Percentiles rank a stretch among this genome's conserved stretches.
Conservation (phyloP, 768 basidiomycete species). For the Boletus coccyginus region DNA sequence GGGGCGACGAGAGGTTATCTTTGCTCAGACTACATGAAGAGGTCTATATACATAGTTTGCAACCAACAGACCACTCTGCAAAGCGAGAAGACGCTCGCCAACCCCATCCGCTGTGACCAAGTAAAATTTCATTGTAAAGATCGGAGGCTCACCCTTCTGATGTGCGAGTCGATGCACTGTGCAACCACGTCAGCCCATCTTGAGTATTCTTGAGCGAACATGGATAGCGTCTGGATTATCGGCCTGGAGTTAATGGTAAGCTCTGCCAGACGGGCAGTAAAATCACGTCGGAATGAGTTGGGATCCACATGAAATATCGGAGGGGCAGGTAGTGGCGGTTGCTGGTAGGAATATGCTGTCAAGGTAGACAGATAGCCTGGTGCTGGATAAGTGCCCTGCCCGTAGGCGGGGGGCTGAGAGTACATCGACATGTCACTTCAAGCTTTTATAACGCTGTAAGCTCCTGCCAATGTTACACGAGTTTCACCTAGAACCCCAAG, state of each 20-base stretch:
- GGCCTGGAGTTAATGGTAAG: slow-evolving; percentile 94
- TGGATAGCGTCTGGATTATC: slow-evolving; percentile 88
- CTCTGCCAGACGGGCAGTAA: slow-evolving; percentile 64
- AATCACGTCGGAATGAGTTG: slow-evolving; percentile 76
- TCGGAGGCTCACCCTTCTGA: slow-evolving; percentile 75
- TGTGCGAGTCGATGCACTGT: slow-evolving; percentile 80
- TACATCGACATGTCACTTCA: slow-evolving; percentile 58
- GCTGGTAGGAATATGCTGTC: slow-evolving; percentile 47
- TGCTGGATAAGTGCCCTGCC: slow-evolving; percentile 52
- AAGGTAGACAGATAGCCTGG: slow-evolving; percentile 46
- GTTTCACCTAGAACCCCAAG: slow-evolving; percentile 32
- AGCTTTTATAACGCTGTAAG: slow-evolving; percentile 35
- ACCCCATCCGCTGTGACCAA: slow-evolving; percentile 27
- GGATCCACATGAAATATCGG: slow-evolving; percentile 58
- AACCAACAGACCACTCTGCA: slow-evolving; percentile 26
- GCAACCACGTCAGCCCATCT: slow-evolving; percentile 78
- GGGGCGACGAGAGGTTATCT: slow-evolving; percentile 36
- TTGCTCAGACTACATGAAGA: slow-evolving; percentile 43
- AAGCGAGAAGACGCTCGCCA: slow-evolving; percentile 23
- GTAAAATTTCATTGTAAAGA: slow-evolving; percentile 22
- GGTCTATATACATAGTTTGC: slow-evolving; percentile 44
- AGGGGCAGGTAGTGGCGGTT: slow-evolving; percentile 39
- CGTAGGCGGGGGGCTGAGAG: slow-evolving; percentile 56
- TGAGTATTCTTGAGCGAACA: slow-evolving; percentile 85
- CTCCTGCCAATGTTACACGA: slow-evolving; percentile 32